phyloP scores from a whole-genome alignment of 352 stramenopile genomes.

The Pythium oligandrum region DNA sequence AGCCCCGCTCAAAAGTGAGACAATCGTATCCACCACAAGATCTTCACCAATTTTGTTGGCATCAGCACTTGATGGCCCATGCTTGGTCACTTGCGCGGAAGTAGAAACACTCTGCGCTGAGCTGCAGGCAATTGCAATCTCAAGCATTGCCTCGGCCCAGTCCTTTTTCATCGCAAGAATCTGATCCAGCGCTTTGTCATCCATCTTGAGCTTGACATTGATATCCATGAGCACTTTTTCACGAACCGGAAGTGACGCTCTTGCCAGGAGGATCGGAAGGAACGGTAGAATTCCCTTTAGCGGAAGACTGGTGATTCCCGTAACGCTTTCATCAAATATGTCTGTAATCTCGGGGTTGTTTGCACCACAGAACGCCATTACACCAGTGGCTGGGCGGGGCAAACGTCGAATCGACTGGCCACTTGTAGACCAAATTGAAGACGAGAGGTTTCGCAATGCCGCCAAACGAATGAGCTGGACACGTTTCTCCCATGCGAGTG shows the following conservation, averaged over 20 bases:
- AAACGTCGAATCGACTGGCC: too few relatives aligned
- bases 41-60: constrained; percentile 72
- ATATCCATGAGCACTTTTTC: constrained; percentile 87
- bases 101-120: constrained; percentile 9
- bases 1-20: constrained; percentile 68
- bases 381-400: not conserved
- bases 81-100: too few relatives aligned
- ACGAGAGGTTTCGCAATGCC: constrained; percentile 54
- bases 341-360: constrained; percentile 14
- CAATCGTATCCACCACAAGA: constrained; percentile 76
- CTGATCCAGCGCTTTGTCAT: constrained; percentile 64
- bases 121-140: constrained; percentile 59
- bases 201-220: constrained; percentile 82
- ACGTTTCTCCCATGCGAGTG: constrained; percentile 76
- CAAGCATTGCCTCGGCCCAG: constrained; percentile 70
- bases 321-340: constrained; percentile 59
- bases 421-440: too few relatives aligned
- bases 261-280: constrained; percentile 52
- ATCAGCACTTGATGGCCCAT: constrained; percentile 43
- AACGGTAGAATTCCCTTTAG: constrained; percentile 70
- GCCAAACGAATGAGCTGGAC: constrained; percentile 53
- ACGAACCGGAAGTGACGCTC: constrained; percentile 43
- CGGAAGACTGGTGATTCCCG: constrained; percentile 53
- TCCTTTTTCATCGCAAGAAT: constrained; percentile 65
- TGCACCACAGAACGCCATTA: constrained; percentile 3